A percentile compares a stretch with the other conserved stretches of the same genome.
phyloP scores from a whole-genome alignment of 2,329 filamentous ascomycete genomes.

The Tolypocladium ovalisporum region DNA sequence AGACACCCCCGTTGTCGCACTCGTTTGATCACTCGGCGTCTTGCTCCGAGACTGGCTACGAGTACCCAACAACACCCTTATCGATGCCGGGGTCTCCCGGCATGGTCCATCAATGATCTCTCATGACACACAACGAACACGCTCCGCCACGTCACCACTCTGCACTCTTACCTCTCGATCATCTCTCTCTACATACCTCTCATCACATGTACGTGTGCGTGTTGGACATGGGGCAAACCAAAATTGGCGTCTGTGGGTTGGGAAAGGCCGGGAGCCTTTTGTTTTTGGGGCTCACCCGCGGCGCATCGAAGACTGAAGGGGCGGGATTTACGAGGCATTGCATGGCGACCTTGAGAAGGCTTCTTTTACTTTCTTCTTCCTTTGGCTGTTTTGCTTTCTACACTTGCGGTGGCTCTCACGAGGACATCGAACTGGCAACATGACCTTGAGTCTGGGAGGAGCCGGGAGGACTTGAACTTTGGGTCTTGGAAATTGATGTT shows the following conservation, averaged over 20 bases:
- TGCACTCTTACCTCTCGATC: background rate
- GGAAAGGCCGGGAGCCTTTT: slow-evolving; percentile 1
- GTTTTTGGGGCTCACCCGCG: slow-evolving; percentile 3
- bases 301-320: background rate
- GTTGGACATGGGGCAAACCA: background rate
- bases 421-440: background rate
- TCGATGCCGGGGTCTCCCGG: slow-evolving; percentile 63
- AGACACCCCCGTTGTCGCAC: slow-evolving; percentile 71
- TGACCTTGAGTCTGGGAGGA: background rate
- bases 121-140: background rate
- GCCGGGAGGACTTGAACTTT: background rate
- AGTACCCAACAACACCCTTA: slow-evolving; percentile 59
- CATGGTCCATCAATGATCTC: slow-evolving; percentile 22
- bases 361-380: background rate
- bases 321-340: background rate
- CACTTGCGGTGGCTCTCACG: background rate
- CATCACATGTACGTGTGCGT: background rate
- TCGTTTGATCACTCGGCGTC: slow-evolving; percentile 58
- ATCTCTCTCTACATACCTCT: background rate
- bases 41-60: slow-evolving; percentile 50
- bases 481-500: background rate
- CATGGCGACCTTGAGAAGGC: background rate
- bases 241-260: slow-evolving; percentile 1
- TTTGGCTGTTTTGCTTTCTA: background rate
- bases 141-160: background rate